phyloP scores from a whole-genome alignment of 202 grass and related monocot genomes.

The Schoenoplectus triqueter region DNA sequence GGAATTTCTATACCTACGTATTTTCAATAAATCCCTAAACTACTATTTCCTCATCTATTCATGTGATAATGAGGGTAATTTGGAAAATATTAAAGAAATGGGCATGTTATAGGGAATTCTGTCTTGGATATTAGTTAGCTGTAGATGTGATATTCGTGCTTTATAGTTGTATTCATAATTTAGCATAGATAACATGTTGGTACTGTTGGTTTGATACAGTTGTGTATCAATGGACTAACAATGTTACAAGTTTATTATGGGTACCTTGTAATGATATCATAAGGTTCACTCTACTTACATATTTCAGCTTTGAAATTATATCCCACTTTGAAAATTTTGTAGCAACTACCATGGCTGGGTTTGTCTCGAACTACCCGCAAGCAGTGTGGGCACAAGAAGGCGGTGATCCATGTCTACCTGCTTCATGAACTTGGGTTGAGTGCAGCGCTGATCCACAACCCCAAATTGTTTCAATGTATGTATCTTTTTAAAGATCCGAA shows the following conservation, averaged over 20 bases:
- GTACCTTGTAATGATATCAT: not conserved
- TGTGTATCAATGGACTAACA: not conserved
- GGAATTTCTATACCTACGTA: not conserved
- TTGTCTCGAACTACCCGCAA: conserved; percentile 65
- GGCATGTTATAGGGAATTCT: not conserved
- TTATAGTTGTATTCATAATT: conserved; percentile 1
- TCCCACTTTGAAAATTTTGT: conserved; percentile 18
- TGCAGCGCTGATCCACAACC: conserved; percentile 83
- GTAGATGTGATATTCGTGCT: not conserved
- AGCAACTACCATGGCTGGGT: conserved; percentile 73
- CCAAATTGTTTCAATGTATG: conserved; percentile 76
- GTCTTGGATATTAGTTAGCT: conserved; percentile 2
- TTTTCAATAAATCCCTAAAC: not conserved
- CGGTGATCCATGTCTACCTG: conserved; percentile 88
- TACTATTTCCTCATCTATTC: conserved; percentile 1
- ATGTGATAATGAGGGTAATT: not conserved
- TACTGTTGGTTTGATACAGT: not conserved
- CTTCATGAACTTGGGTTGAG: conserved; percentile 92
- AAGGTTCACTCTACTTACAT: too few species aligned
- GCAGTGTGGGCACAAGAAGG: conserved; percentile 86
- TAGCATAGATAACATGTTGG: not conserved
- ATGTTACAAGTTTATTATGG: not conserved
- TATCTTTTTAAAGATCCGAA: not conserved
- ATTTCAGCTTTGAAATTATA: not conserved
- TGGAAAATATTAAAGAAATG: not conserved